Base-by-base conservation (phyloP, 257 asterid species). In the Primulina tabacum region DNA sequence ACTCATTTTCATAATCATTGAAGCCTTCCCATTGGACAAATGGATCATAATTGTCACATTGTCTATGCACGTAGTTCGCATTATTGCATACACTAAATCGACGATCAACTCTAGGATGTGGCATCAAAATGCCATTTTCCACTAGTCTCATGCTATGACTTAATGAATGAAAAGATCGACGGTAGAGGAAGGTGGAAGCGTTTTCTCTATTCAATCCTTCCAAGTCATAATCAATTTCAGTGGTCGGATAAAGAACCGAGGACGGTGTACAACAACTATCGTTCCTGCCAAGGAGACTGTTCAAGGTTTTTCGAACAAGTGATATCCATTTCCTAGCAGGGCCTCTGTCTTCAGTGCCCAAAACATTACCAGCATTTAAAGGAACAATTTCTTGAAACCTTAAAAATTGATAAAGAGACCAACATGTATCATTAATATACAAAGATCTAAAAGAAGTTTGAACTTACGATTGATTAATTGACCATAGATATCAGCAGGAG, bases 371-470 rank as follows among this genome's bases (percentile, higher is more conserved):
- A 59, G 99, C 99, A 77, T 89, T 94, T 40, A 94, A 72, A 75
- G 99, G 99, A 67, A 94, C 99, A 28, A 94, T 89, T 84, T 94
- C 99, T 86, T 94, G 99, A 88, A 94, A 94, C 93, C 99, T 94
- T 70, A 62, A 64, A 24, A 17, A 58, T 43, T 30, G 29, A 64
- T 28, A 65, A 71, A 70, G 17, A 33, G 17, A 9, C 30, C 43
- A 9, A 17, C 32, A 63, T 77, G 50, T 70, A 64, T 26, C 68
- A 69, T 38, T 21, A 20, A 38, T 2, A 70, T 63, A 35, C 35
- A 6, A 59, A 33, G n/a, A 35, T 4, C 53, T 55, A 18, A 67
- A 0, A 70, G 16, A 60, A 28, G 40, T 32, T 38, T 30, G 62
- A 69, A 16, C 34, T 37, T 38, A n/a, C 8, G 64, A 71, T 56